Base-by-base conservation (phyloP, 2,329 filamentous ascomycete genomes). In the Pestalotiopsis sp. region DNA sequence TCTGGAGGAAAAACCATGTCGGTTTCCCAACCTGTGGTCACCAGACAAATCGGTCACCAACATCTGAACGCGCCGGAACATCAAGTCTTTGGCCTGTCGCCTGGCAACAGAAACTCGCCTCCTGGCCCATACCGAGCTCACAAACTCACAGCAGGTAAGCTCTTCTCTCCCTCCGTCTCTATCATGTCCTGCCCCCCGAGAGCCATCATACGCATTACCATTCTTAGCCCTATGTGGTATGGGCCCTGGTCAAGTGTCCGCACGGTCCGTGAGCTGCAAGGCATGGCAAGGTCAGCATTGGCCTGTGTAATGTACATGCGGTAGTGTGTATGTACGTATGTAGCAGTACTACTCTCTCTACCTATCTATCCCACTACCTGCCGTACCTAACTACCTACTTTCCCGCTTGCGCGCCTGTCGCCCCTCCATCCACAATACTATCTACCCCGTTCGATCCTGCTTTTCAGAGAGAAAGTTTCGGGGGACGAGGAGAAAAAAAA, bases 91-190 rank as follows among this genome's bases (percentile, higher is more conserved):
- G 39, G 4, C n/a, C 9, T 24, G 38, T 26, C 40, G 17, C 30
- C 62, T 55, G 48, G 52, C 20, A 62, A 6, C 14, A 26, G 26
- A 14, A n/a, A 11, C 48, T 11, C 22, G 3, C 40, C 24, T 26
- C 24, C 62, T 14, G 24, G 14, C 17, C 62, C 6, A 24, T 38
- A 35, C 7, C 40, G 24, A 26, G 62, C 62, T 9, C 62, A 65
- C 14, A 55, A 56, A 57, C 62, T 65, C 48, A 65, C 30, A 35
- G 48, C 62, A 22, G 62, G 62, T 65, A 65, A n/a, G 62, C 48
- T 52, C 17, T 20, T n/a, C 17, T 52, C 44, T n/a, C 17, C 10
- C 4, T n/a, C 44, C 17, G 17, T 35, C 30, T 35, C 30, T 35
- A 9, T 35, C 6, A 35, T 9, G 30, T 35, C 30, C 30, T 35